phyloP scores from a whole-genome alignment of 2,329 filamentous ascomycete species.

The Cercospora janseana region DNA sequence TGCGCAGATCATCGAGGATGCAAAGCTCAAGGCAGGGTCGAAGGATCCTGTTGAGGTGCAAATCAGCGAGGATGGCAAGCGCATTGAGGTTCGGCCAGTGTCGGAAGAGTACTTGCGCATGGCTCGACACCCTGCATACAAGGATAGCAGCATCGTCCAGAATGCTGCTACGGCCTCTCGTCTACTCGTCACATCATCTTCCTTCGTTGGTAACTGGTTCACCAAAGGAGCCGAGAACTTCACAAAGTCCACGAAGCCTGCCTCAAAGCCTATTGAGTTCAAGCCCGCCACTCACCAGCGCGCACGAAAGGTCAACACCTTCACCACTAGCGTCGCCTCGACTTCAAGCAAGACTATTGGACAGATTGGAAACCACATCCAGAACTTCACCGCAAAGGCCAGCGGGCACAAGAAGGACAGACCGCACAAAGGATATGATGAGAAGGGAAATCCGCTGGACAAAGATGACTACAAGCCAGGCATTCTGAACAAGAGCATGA shows the following conservation, averaged over 20 bases:
- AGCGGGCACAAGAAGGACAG: slow-evolving; percentile 59
- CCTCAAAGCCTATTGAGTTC: slow-evolving; percentile 80
- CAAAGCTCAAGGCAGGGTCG: slow-evolving; percentile 74
- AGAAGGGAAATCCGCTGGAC: slow-evolving; percentile 61
- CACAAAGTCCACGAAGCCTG: slow-evolving; percentile 74
- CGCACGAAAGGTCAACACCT: slow-evolving; percentile 84
- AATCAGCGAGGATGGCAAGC: slow-evolving; percentile 66
- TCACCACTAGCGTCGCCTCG: slow-evolving; percentile 74
- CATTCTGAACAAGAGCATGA: slow-evolving; percentile 89
- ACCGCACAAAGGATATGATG: slow-evolving; percentile 62
- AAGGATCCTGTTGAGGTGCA: slow-evolving; percentile 85
- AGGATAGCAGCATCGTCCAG: slow-evolving; percentile 79
- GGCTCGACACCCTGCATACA: slow-evolving; percentile 86
- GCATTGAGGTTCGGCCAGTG: slow-evolving; percentile 66
- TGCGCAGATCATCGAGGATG: slow-evolving; percentile 75
- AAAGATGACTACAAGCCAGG: slow-evolving; percentile 74
- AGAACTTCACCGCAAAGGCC: slow-evolving; percentile 80
- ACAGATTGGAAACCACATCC: slow-evolving; percentile 76
- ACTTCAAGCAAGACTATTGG: slow-evolving; percentile 85
- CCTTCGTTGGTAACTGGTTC: slow-evolving; percentile 73
- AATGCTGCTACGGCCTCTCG: slow-evolving; percentile 85
- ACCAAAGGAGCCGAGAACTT: slow-evolving; percentile 76
- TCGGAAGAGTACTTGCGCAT: slow-evolving; percentile 70
- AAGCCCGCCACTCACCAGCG: slow-evolving; percentile 77
- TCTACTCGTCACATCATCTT: slow-evolving; percentile 84